Base-by-base conservation (phyloP, 495 filamentous ascomycete genomes). In the Endocarpon pusillum region DNA sequence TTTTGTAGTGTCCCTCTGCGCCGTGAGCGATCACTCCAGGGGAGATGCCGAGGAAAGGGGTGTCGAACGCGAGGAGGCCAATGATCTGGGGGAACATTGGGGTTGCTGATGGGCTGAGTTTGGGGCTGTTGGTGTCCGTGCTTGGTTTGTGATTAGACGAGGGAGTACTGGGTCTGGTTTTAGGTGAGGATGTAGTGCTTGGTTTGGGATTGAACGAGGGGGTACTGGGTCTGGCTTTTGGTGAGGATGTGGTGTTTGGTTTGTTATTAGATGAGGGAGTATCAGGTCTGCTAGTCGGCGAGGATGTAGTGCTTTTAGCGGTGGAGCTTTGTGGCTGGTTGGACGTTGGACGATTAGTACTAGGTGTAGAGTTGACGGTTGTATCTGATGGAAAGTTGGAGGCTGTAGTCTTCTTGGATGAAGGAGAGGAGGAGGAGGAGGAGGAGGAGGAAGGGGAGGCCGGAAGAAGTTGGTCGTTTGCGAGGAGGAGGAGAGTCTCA, bases 51-150 rank as follows among this genome's bases (percentile, higher is more conserved):
- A 97, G 66, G 42, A 76, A 97, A 2, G 89, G 89, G 0, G 89
- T 97, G 54, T 97, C 89, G 50, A 96, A 94, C 21, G 87, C 83
- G 16, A 96, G 68, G 18, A 96, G 67, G 34, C 81, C 89, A 46
- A 82, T 76, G 40, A 97, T 63, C 40, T 73, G 66, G 11, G 71
- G 71, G 36, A 73, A 75, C 64, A 73, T 71, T 35, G 71, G 66
- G 21, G 52, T 53, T 9, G 47, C 48, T 5, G 53, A 48, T 30
- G 52, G 43, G 29, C 53, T 39, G 27, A 45, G 21, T 23, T 43
- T 43, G 8, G 49, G 37, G 23, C 47, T 34, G 18, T 48, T 42
- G 16, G 53, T 43, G 31, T 49, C 32, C 12, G 28, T 31, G 12
- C 19, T n/a, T 17, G 12, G 12, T n/a, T 5, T 14, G 5, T 24